phyloP scores from a whole-genome alignment of 106 monocot species.

The Alisma plantagoaquatica region DNA sequence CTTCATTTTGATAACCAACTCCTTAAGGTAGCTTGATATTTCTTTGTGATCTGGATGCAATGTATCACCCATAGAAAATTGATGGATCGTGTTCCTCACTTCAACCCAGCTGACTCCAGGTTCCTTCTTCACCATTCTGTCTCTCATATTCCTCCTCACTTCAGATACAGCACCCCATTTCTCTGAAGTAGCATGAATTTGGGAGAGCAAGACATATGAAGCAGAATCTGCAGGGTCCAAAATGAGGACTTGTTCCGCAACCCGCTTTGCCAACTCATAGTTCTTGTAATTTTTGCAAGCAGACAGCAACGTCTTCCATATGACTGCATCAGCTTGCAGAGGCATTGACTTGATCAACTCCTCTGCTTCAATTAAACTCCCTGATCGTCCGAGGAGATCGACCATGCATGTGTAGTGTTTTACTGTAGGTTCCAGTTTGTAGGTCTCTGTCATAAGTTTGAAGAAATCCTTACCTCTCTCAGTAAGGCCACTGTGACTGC shows the following conservation, averaged over 20 bases:
- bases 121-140: slow-evolving; percentile 59
- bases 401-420: slow-evolving; percentile 80
- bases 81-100: slow-evolving; percentile 44
- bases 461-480: slow-evolving; percentile 41
- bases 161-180: slow-evolving; percentile 52
- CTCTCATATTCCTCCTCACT: slow-evolving; percentile 42
- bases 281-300: slow-evolving; percentile 57
- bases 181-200: slow-evolving; percentile 35
- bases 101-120: slow-evolving; percentile 70
- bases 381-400: slow-evolving; percentile 61
- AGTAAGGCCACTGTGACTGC: slow-evolving; percentile 65
- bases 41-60: slow-evolving; percentile 33
- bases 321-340: slow-evolving; percentile 37
- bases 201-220: slow-evolving; percentile 56
- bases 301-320: slow-evolving; percentile 76
- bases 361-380: slow-evolving; percentile 50
- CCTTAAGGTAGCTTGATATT: slow-evolving; percentile 27
- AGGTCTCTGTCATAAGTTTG: slow-evolving; percentile 34
- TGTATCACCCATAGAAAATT: slow-evolving; percentile 37
- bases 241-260: slow-evolving; percentile 33
- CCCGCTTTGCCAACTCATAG: slow-evolving; percentile 42
- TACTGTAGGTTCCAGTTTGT: slow-evolving; percentile 32
- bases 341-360: slow-evolving; percentile 51
- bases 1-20: slow-evolving; percentile 37
- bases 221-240: slow-evolving; percentile 64